Evolutionary conservation across 2,329 filamentous ascomycete species (phyloP), one percentile per base, ranked within the genome.

Genomic region (Mariannaea elegans): DNA sequence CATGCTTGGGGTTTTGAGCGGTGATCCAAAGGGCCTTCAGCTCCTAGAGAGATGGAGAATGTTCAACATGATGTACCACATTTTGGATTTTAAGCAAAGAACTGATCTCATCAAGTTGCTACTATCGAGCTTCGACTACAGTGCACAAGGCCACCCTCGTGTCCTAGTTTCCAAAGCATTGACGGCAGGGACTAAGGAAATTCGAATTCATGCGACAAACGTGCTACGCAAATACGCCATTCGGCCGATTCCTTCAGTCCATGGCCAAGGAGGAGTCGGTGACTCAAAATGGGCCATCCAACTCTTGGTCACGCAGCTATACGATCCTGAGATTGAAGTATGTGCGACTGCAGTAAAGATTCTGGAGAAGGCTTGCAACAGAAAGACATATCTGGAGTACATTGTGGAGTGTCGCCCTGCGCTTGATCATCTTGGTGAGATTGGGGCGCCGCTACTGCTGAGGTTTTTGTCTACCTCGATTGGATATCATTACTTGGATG

Each of bases 1-100:
- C 13, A 92, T 99, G 82, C 80, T 99, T 2, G 96, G 95, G 7
- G 89, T 92, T 10, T 78, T 99, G 58, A 98, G 91, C 68, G 90
- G 90, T 52, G 93, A 97, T 70, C 80, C 85, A 0, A 92, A 90
- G 68, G 95, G 95, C 1, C 83, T 98, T 21, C 88, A 90, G 62
- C 94, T 99, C 79, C 86, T 99, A 72, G 94, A 98, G 74, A 84
- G 93, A 69, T 98, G 95, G 94, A 92, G 93, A 69, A 96, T 99
- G 84, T 94, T 97, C 78, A 98, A 98, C 76, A 99, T 99, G 93
- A 96, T 98, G 83, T 99, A 99, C 74, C 95, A 98, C 76, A 97
- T 99, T 62, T 86, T 97, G 58, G 94, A 98, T 72, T 82, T 97
- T 42, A 93, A 91, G 69, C 91, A 95, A 75, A 90, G 95, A 2